Evolutionary conservation across 2,329 filamentous ascomycete genomes (phyloP), one percentile per base, ranked within the genome.

Genomic region (Endothia cerciana): DNA sequence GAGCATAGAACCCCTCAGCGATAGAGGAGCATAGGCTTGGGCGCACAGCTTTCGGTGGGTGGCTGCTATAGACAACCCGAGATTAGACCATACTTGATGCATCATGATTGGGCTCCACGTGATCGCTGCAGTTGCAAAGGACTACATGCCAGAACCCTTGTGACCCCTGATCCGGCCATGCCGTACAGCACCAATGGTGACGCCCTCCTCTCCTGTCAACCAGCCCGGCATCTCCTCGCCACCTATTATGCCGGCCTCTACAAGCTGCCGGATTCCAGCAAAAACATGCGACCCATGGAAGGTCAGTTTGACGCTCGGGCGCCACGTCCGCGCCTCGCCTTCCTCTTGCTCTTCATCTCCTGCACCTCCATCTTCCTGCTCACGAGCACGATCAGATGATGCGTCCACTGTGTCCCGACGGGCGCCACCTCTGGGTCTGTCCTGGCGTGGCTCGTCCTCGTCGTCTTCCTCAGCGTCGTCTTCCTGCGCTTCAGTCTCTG

Each of bases 171-270:
- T 87, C 68, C 88, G 82, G 2, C 92, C 92, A 66, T 87, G 77
- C 69, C 83, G 84, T 4, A 96, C 87, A 36, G 87, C 84, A 0
- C 91, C 91, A 45, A 89, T 83, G 62, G 91, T 95, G 5, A 95
- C 88, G 0, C 89, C 91, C 55, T 93, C 91, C 73, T 97, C 93
- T 1, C 93, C 93, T 0, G 92, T 95, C 89, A 97, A 90, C 92
- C 93, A 97, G 0, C 91, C 91, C 0, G 93, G 93, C 90, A 96
- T 94, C 63, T 82, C 86, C 72, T 89, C 85, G 1, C 92, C 90
- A 73, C 96, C 88, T 33, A 97, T 81, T 60, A 91, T 83, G 0
- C 92, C 92, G 19, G 86, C 79, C 75, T 96, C 92, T 0, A 94
- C 90, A 40, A 97, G 82, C 72, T 90, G 87, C 58, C 92, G 85